Percentiles rank a stretch among this genome's conserved stretches.
phyloP scores from a whole-genome alignment of 1,284 basidiomycete genomes.

The Cutaneotrichosporon dermatis region DNA sequence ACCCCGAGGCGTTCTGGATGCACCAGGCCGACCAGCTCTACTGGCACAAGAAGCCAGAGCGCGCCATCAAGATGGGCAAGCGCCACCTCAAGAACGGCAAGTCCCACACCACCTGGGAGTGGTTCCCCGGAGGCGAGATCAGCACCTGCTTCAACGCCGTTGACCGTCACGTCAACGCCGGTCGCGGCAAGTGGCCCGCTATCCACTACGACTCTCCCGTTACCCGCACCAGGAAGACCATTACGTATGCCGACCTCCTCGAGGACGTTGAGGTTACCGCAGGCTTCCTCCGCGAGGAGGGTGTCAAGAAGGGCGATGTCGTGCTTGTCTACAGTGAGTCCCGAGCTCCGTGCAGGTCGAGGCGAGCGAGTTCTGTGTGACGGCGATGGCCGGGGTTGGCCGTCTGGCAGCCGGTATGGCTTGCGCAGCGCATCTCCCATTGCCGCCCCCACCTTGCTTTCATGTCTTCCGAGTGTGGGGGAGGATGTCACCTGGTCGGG shows the following conservation, averaged over 20 bases:
- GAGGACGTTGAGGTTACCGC: conserved; percentile 79
- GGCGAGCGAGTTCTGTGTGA: too few species aligned
- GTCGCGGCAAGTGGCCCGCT: conserved; percentile 17
- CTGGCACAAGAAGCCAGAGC: conserved; percentile 22
- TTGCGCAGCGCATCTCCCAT: too few species aligned
- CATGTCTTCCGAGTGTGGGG: too few species aligned
- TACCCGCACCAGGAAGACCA: conserved; percentile 27
- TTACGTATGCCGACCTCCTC: conserved; percentile 77
- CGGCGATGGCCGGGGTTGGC: background rate
- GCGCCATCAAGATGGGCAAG: conserved; percentile 7
- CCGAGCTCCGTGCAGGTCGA: too few species aligned
- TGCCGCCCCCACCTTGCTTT: too few species aligned
- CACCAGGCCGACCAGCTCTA: conserved; percentile 21
- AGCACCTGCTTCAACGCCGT: conserved; percentile 21
- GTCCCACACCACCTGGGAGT: conserved; percentile 20
- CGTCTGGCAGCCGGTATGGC: too few species aligned
- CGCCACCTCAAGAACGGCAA: conserved; percentile 9
- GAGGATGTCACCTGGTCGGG: too few species aligned
- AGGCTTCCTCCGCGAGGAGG: conserved; percentile 79
- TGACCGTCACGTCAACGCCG: conserved; percentile 21
- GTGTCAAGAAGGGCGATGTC: conserved; percentile 90
- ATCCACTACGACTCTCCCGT: conserved; percentile 25
- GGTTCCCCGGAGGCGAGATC: conserved; percentile 25
- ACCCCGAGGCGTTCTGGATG: conserved; percentile 22
- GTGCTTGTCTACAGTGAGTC: conserved; percentile 49